These are phyloP conservation scores for Psilocybe azurescens DNA, from an alignment of 768 basidiomycete genomes.

Conservation along the genomic window DNA sequence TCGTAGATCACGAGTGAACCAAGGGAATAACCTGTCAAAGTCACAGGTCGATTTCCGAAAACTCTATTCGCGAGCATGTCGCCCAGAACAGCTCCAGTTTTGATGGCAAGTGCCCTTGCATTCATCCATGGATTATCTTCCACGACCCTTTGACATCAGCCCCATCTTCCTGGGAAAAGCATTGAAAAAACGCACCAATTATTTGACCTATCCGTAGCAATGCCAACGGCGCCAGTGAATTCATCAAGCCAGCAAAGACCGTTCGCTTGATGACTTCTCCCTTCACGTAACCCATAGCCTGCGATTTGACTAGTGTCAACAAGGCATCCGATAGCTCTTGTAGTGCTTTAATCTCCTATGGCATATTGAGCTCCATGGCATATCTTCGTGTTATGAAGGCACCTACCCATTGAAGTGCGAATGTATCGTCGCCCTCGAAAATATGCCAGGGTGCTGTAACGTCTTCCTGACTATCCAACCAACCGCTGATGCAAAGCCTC, in stretches of 20 bases:
- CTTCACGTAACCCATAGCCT: slow-evolving; percentile 56
- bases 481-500: slow-evolving; percentile 60
- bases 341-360: slow-evolving; percentile 60
- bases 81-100: slow-evolving; percentile 59
- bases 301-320: slow-evolving; percentile 44
- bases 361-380: neutral
- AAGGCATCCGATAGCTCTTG: slow-evolving; percentile 54
- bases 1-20: slow-evolving; percentile 62
- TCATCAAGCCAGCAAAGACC: slow-evolving; percentile 52
- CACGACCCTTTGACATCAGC: neutral
- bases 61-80: slow-evolving; percentile 53
- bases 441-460: slow-evolving; percentile 59
- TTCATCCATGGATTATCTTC: slow-evolving; percentile 68
- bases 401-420: slow-evolving; percentile 62
- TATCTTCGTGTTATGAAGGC: neutral
- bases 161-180: neutral
- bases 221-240: slow-evolving; percentile 54
- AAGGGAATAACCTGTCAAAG: slow-evolving; percentile 61
- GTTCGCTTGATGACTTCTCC: slow-evolving; percentile 55
- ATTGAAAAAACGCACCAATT: slow-evolving; percentile 43
- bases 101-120: slow-evolving; percentile 52
- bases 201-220: slow-evolving; percentile 58
- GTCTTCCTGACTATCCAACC: slow-evolving; percentile 50
- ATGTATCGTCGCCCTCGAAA: slow-evolving; percentile 55
- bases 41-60: slow-evolving; percentile 59